These are phyloP conservation scores for Pleurotus eryngii DNA, from an alignment of 768 basidiomycete species.

Conservation along the genomic window DNA sequence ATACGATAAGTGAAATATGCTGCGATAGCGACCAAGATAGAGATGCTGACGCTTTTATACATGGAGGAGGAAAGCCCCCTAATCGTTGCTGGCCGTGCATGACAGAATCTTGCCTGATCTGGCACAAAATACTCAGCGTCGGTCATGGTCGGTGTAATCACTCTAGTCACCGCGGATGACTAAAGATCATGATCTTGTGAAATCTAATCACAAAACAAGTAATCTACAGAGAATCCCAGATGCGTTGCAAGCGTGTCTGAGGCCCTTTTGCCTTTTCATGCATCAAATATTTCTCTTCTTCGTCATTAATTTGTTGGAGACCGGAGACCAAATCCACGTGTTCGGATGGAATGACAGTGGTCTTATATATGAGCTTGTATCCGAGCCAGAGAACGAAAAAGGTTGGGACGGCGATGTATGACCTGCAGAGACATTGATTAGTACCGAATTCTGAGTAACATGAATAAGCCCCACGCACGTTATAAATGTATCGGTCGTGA, in stretches of 20 bases:
- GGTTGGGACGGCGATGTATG: slow-evolving; percentile 40
- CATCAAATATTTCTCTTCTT: slow-evolving; percentile 49
- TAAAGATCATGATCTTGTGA: too few species aligned
- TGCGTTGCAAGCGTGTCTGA: slow-evolving; percentile 18
- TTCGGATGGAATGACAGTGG: slow-evolving; percentile 36
- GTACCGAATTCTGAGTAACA: not conserved
- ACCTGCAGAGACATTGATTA: slow-evolving; percentile 27
- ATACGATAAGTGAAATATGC: slow-evolving; percentile 13
- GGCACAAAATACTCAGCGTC: slow-evolving; percentile 1
- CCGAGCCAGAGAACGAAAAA: slow-evolving; percentile 38
- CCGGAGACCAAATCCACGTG: slow-evolving; percentile 62
- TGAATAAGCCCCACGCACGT: slow-evolving; percentile 37
- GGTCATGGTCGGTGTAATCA: too few species aligned
- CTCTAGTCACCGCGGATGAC: too few species aligned
- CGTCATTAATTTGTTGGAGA: slow-evolving; percentile 58
- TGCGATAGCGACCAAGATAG: slow-evolving; percentile 10
- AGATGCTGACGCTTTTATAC: slow-evolving; percentile 15
- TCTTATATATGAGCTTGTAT: slow-evolving; percentile 36
- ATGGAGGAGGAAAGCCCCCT: not conserved
- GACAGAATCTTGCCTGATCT: not conserved
- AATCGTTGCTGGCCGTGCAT: too few species aligned
- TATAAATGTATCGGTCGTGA: slow-evolving; percentile 54
- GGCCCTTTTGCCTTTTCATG: slow-evolving; percentile 41
- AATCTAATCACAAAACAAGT: too few species aligned
- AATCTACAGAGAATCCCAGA: slow-evolving; percentile 39